Percentiles rank a stretch among this genome's conserved stretches.
phyloP scores from a whole-genome alignment of 108 stramenopile species.

The Cyclostephanos invisitatus region DNA sequence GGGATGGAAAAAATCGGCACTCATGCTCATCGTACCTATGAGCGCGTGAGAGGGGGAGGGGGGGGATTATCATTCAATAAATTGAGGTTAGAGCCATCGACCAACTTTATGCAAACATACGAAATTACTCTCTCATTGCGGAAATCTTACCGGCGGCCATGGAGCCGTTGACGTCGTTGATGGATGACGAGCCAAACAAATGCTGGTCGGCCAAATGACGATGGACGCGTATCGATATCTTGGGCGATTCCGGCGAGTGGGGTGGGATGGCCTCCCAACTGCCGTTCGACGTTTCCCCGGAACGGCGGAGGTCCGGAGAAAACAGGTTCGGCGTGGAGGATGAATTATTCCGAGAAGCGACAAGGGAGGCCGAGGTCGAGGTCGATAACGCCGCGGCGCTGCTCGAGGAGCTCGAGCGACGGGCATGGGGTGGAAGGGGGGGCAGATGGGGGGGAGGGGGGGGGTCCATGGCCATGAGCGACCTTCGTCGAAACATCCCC shows the following conservation, averaged over 20 bases:
- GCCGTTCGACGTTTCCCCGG: not conserved
- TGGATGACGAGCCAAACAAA: conserved; percentile 43
- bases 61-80: not conserved
- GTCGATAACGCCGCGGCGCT: not conserved
- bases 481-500: not conserved
- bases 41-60: not conserved
- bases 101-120: no score
- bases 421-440: not conserved
- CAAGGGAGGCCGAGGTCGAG: not conserved
- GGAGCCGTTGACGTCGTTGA: conserved; percentile 57
- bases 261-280: not conserved
- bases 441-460: not conserved
- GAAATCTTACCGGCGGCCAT: conserved; percentile 52
- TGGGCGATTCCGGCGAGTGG: conserved; percentile 28
- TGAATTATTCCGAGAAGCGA: not conserved
- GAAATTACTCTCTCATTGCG: not conserved
- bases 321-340: not conserved
- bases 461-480: not conserved
- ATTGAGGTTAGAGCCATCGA: not conserved
- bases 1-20: conserved; percentile 86
- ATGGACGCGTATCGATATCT: conserved; percentile 63
- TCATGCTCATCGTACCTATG: conserved; percentile 31
- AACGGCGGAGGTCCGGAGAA: no score
- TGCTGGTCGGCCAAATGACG: conserved; percentile 82
- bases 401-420: not conserved